A percentile compares a stretch with the other conserved stretches of the same genome.
These are phyloP conservation scores for Choiromyces venosus DNA, from an alignment of 495 filamentous ascomycete genomes.

Conservation along the genomic window DNA sequence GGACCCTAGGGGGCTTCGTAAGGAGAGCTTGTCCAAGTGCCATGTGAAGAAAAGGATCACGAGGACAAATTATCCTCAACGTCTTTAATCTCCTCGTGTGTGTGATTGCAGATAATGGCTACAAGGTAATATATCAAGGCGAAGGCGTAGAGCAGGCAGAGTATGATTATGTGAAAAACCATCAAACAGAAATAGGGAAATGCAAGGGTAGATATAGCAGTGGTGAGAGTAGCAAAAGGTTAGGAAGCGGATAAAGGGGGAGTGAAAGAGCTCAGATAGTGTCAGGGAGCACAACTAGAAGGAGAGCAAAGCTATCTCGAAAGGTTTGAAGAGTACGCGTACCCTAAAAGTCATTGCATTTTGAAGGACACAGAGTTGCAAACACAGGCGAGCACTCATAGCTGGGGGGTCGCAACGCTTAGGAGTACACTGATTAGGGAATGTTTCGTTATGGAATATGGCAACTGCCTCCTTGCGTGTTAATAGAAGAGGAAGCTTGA, in stretches of 20 bases:
- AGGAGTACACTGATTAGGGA: not conserved
- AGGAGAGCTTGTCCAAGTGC: slow-evolving; percentile 34
- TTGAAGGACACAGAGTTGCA: not conserved
- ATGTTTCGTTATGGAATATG: not conserved
- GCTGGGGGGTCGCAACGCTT: not conserved
- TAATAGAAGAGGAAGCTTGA: not conserved
- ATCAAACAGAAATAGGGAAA: slow-evolving; percentile 5
- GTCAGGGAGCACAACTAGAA: not conserved
- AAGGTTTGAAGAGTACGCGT: not conserved
- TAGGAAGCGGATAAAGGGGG: not conserved
- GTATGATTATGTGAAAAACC: slow-evolving; percentile 25
- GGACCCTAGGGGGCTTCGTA: slow-evolving; percentile 20
- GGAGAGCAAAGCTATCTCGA: not conserved
- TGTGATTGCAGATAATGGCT: slow-evolving; percentile 1
- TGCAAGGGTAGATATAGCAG: not conserved
- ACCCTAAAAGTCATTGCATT: not conserved
- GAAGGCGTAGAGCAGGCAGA: slow-evolving; percentile 17
- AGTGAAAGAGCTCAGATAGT: not conserved
- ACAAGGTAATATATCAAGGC: slow-evolving; percentile 16
- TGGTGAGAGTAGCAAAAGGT: not conserved
- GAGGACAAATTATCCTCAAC: not conserved
- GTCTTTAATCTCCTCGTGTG: not conserved
- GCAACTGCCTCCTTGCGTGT: not conserved
- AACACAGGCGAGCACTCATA: not conserved
- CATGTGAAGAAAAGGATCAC: slow-evolving; percentile 7